phyloP scores from a whole-genome alignment of 495 filamentous ascomycete species.

The Tuber borchii region DNA sequence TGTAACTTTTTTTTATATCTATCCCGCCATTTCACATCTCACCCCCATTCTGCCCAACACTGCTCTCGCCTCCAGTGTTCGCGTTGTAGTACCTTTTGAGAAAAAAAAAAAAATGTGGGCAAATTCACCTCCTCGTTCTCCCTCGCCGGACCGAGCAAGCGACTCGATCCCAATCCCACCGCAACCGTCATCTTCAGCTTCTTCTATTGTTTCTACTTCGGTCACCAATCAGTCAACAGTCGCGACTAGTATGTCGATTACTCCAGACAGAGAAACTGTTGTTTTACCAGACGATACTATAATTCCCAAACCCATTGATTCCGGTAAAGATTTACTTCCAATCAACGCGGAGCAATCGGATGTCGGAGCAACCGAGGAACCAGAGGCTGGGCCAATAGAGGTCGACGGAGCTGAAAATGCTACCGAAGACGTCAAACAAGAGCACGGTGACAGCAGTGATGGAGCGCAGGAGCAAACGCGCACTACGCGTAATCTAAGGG shows the following conservation, averaged over 20 bases:
- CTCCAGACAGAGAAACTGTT: slow-evolving; percentile 24
- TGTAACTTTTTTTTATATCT: slow-evolving; percentile 12
- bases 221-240: slow-evolving; percentile 37
- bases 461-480: slow-evolving; percentile 32
- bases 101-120: slow-evolving; percentile 29
- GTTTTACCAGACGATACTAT: neutral
- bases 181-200: slow-evolving; percentile 31
- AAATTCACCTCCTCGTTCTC: slow-evolving; percentile 19
- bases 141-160: slow-evolving; percentile 22
- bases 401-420: slow-evolving; percentile 15
- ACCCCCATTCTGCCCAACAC: slow-evolving; percentile 26
- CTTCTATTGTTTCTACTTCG: slow-evolving; percentile 34
- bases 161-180: slow-evolving; percentile 25
- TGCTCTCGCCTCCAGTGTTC: slow-evolving; percentile 21
- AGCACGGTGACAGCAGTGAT: slow-evolving; percentile 19
- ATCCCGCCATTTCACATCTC: slow-evolving; percentile 38
- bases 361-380: slow-evolving; percentile 18
- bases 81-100: neutral
- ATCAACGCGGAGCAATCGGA: slow-evolving; percentile 7
- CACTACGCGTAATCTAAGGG: slow-evolving; percentile 35
- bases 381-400: slow-evolving; percentile 18
- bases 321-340: neutral
- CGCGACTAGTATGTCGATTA: slow-evolving; percentile 35
- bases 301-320: slow-evolving; percentile 3
- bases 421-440: slow-evolving; percentile 20